Base-by-base conservation (phyloP, 306 rosid species). In the Albizia julibrissin region DNA sequence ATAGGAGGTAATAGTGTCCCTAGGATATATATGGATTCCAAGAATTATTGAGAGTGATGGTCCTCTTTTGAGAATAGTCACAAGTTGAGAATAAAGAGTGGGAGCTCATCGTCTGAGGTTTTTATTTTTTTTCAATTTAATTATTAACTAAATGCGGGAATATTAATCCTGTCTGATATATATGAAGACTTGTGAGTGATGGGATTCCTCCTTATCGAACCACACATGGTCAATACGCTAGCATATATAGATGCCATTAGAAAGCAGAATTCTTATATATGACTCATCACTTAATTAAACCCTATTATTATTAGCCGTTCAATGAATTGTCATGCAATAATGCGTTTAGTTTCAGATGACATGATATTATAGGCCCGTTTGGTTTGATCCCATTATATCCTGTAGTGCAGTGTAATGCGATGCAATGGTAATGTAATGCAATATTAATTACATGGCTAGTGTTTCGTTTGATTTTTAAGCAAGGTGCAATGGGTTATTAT, bases 201-300 rank as follows among this genome's bases (percentile, higher is more conserved):
- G 69, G 29, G 87, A 88, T 91, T 88, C 92, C 74, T 74, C 64
- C 89, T 85, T 85, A 87, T 87, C 96, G 42, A 87, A 88, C 76
- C 82, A 47, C 19, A 47, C 29, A 3, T 54, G 83, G 89, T 88
- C 87, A 87, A 85, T 83, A 80, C 10, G 84, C 86, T 26, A 66
- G 80, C 86, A 37, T 6, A 3, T 46, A 83, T 46, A 19, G 44
- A 68, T 68, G 49, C 72, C 54, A 47, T 14, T 47, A 47, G 21
- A 47, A 47, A 15, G 43, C 18, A 27, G 8, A 37, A 21, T 37
- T 68, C 12, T 9, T 10, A 68, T 68, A 3, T 19, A 68, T 37
- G 4, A 68, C 72, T 34, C 72, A 68, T 8, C 72, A 37, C 72
- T 19, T 8, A 42, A 2, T 42, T 67, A 5, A 34, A 33, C 9